Evolutionary conservation across 2,329 filamentous ascomycete species (phyloP), one percentile per base, ranked within the genome.

Genomic region (Fusarium sp.): DNA sequence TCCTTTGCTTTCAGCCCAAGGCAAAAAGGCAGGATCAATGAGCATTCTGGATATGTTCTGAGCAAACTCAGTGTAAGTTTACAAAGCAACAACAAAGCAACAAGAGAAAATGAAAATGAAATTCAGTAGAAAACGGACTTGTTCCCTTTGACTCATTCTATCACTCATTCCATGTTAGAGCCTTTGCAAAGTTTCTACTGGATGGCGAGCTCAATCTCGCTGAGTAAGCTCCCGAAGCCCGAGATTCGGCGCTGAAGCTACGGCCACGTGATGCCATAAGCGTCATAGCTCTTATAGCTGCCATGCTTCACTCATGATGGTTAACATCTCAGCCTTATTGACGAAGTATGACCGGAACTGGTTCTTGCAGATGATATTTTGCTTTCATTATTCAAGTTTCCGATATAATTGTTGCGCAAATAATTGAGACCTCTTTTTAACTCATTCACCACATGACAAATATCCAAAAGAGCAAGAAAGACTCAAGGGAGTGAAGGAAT

Each of bases 1-100:
- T 29, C 71, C 73, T 47, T 73, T 75, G n/a, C 80, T 79, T 31
- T 83, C 77, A 3, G 91, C 91, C 92, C 93, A 97, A 62, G 84
- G 74, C 5, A 91, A 83, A 63, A 97, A 75, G 37, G 60, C 54
- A 41, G 66, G 47, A 26, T 75, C 68, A 31, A 75, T 71, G 2
- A 64, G 63, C 73, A 75, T 75, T 52, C 63, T 56, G 15, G 15
- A 21, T 13, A 23, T n/a, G 37, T 21, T 24, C 28, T 20, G 15
- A n/a, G 9, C 3, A 23, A 20, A 21, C 44, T 1, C 9, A 41
- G 15, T 23, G 21, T 13, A 8, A 18, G 4, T 29, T 23, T 12
- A 33, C n/a, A 29, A 20, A n/a, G n/a, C n/a, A n/a, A n/a, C n/a
- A n/a, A n/a, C n/a, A n/a, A n/a, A 43, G 16, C 9, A 21, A 8